Evolutionary conservation across 2,329 filamentous ascomycete genomes (phyloP), one percentile per base, ranked within the genome.

Genomic region (Aspergillus glaucus): DNA sequence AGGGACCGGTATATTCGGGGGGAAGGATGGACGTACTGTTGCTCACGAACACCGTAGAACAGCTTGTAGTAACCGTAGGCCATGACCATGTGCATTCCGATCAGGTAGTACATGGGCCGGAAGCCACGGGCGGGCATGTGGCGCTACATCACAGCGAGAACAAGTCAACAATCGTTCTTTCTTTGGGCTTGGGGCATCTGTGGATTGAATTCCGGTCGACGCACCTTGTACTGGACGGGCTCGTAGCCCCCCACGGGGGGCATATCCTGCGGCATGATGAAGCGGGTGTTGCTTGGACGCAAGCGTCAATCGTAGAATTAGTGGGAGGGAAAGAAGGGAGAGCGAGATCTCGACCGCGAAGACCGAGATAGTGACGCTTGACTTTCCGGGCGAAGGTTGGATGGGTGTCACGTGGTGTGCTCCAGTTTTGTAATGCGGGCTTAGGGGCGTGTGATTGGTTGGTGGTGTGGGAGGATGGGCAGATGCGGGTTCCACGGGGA

Each of bases 141-240:
- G 73, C 93, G 87, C 87, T 92, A 65, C 54, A 26, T 45, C 44
- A 36, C 37, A 44, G 24, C 21, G 10, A 15, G 15, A 15, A 30
- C 26, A 30, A 30, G 26, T 30, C 26, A 30, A 28, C 26, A 10
- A 26, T 50, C 21, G 51, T 15, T 21, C 4, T 3, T 21, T 21
- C 21, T 21, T 21, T 2, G 21, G 21, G 21, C 21, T 21, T 21
- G 21, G 21, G 21, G 21, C 21, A 21, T 2, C 21, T 21, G 21
- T 21, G 21, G 21, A 21, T 36, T 36, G 34, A 28, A 37, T 41
- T 37, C 30, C 40, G 34, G 34, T 7, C n/a, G n/a, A 36, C 34
- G 34, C 72, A 91, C 87, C 84, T 95, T 95, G 80, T 96, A 98
- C 76, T 98, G 93, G 59, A 98, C 86, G 72, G 92, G 86, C 72